Evolutionary conservation across 106 monocot genomes (phyloP).

Genomic region (Acanthochlamys bracteata): DNA sequence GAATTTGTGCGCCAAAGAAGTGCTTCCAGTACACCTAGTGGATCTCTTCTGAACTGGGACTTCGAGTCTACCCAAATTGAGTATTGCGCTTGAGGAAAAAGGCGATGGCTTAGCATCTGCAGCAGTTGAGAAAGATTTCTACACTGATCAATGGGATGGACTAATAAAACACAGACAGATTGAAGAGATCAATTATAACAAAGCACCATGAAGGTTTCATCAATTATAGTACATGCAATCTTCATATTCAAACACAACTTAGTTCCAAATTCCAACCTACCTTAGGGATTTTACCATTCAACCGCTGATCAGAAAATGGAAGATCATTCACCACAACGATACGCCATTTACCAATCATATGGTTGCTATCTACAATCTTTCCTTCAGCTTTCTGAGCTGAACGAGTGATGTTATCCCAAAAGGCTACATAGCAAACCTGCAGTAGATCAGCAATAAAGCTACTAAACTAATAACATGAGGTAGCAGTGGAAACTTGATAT

Average conservation of each 20-base stretch:
- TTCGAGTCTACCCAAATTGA: conserved; percentile 99
- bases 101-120: conserved; percentile 89
- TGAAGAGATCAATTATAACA: background rate
- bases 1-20: conserved; percentile 85
- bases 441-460: background rate
- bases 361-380: conserved; percentile 35
- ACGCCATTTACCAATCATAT: conserved; percentile 88
- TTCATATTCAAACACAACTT: no score
- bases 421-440: conserved; percentile 94
- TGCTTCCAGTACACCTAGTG: conserved; percentile 83
- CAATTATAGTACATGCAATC: background rate
- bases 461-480: background rate
- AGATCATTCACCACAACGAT: conserved; percentile 76
- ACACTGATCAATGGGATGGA: no score
- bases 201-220: background rate
- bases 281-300: conserved; percentile 98
- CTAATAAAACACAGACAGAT: background rate
- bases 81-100: conserved; percentile 79
- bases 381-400: conserved; percentile 64
- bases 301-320: conserved; percentile 90
- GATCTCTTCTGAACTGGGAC: conserved; percentile 86
- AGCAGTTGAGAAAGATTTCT: background rate
- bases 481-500: background rate
- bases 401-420: conserved; percentile 95
- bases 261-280: conserved; percentile 19